A percentile compares a stretch with the other conserved stretches of the same genome.
These are phyloP conservation scores for Jamesozyma hellenica DNA, from an alignment of 805 yeast species.

Conservation along the genomic window DNA sequence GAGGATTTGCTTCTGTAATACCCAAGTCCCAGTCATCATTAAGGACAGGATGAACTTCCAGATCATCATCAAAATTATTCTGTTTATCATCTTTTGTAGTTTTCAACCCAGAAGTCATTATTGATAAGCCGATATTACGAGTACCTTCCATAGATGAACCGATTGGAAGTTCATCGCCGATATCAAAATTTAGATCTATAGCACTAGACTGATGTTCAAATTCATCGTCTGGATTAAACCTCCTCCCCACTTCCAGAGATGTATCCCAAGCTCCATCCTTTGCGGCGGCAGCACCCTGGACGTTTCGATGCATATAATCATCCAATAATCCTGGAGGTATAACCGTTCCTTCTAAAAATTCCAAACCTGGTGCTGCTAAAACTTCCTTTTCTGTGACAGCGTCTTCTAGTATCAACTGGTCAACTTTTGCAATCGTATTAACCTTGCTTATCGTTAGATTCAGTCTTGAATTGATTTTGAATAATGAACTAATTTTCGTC, in stretches of 20 bases:
- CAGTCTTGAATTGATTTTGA: conserved; percentile 36
- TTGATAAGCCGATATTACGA: neutral
- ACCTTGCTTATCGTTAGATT: conserved; percentile 51
- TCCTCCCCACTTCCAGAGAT: conserved; percentile 27
- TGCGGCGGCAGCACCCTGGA: conserved; percentile 26
- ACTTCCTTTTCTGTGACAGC: conserved; percentile 72
- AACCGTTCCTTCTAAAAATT: conserved; percentile 17
- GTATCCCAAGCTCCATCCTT: no score
- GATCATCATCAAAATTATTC: conserved; percentile 13
- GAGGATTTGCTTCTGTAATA: conserved; percentile 13
- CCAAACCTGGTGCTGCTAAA: conserved; percentile 52
- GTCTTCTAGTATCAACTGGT: conserved; percentile 56
- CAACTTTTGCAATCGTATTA: conserved; percentile 51
- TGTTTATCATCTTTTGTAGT: neutral
- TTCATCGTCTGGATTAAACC: conserved; percentile 16
- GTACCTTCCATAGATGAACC: neutral
- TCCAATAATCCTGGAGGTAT: conserved; percentile 10
- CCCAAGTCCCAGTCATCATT: conserved; percentile 25
- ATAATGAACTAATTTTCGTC: conserved; percentile 58
- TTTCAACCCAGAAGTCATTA: neutral
- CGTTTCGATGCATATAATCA: conserved; percentile 20
- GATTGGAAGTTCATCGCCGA: neutral
- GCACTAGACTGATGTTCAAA: conserved; percentile 8
- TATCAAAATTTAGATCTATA: conserved; percentile 2
- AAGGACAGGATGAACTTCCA: conserved; percentile 19